A percentile compares a stretch with the other conserved stretches of the same genome.
Conservation (phyloP, 2,329 filamentous ascomycete species). For the Monilinia polystroma region DNA sequence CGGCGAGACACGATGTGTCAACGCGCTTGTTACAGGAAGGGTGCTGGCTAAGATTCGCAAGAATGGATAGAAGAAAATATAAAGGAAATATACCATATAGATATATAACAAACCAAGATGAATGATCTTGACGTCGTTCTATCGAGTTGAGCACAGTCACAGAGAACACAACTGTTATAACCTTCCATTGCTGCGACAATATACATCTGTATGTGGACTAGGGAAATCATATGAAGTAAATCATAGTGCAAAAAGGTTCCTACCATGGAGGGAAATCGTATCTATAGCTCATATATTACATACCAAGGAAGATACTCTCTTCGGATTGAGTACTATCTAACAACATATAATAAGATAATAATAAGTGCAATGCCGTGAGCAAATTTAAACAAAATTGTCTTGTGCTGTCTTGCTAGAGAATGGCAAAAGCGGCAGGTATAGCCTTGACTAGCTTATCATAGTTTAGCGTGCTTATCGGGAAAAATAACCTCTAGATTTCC, state of each 20-base stretch:
- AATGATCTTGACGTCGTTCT: background rate
- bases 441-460: conserved; percentile 6
- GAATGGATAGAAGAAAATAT: background rate
- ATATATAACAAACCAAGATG: background rate
- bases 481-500: conserved; percentile 3
- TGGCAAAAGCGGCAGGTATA: conserved; percentile 8
- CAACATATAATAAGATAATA: too few species aligned
- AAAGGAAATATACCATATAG: background rate
- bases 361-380: too few species aligned
- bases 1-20: background rate
- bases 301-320: too few species aligned
- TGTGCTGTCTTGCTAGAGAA: background rate
- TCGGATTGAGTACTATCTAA: too few species aligned
- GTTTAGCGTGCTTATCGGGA: conserved; percentile 8
- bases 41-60: background rate
- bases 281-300: too few species aligned
- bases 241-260: background rate
- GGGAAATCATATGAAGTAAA: background rate
- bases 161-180: background rate
- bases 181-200: background rate
- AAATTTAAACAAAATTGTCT: too few species aligned
- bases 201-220: background rate
- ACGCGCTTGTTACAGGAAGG: background rate
- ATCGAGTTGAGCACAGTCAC: background rate
- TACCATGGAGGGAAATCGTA: background rate